Evolutionary conservation across 2,329 filamentous ascomycete species (phyloP).

Genomic region (Penicillium sp.): DNA sequence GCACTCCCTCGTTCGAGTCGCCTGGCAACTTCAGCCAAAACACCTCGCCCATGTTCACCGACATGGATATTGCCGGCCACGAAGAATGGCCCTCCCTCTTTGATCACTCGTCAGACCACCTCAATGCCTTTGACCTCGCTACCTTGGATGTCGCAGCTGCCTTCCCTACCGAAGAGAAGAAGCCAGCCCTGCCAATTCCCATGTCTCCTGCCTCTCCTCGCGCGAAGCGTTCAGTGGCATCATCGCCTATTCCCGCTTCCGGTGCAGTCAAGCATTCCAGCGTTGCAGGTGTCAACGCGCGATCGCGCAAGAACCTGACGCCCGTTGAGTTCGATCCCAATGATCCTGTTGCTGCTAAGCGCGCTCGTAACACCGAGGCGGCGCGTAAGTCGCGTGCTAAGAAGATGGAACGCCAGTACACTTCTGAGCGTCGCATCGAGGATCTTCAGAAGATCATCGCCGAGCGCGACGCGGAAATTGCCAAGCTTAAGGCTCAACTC

Average conservation of each 20-base stretch:
- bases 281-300: slow-evolving; percentile 67
- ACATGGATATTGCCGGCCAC: slow-evolving; percentile 55
- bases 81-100: slow-evolving; percentile 70
- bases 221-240: slow-evolving; percentile 29
- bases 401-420: slow-evolving; percentile 74
- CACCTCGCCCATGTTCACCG: slow-evolving; percentile 72
- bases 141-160: slow-evolving; percentile 29
- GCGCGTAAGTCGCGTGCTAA: slow-evolving; percentile 89
- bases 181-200: slow-evolving; percentile 24
- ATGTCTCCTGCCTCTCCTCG: slow-evolving; percentile 35
- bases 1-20: slow-evolving; percentile 77
- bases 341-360: slow-evolving; percentile 82
- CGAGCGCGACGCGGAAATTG: slow-evolving; percentile 27
- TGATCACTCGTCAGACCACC: slow-evolving; percentile 29
- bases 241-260: slow-evolving; percentile 23
- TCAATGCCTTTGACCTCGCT: slow-evolving; percentile 32
- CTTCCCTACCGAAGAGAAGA: slow-evolving; percentile 19
- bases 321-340: slow-evolving; percentile 73
- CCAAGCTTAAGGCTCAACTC: slow-evolving; percentile 27
- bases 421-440: slow-evolving; percentile 70
- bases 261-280: slow-evolving; percentile 62
- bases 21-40: slow-evolving; percentile 69
- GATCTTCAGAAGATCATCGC: slow-evolving; percentile 58
- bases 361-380: slow-evolving; percentile 88
- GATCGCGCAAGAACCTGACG: slow-evolving; percentile 77